Evolutionary conservation across 2,329 filamentous ascomycete species (phyloP), one percentile per base, ranked within the genome.

Genomic region (Camillea tinctor): DNA sequence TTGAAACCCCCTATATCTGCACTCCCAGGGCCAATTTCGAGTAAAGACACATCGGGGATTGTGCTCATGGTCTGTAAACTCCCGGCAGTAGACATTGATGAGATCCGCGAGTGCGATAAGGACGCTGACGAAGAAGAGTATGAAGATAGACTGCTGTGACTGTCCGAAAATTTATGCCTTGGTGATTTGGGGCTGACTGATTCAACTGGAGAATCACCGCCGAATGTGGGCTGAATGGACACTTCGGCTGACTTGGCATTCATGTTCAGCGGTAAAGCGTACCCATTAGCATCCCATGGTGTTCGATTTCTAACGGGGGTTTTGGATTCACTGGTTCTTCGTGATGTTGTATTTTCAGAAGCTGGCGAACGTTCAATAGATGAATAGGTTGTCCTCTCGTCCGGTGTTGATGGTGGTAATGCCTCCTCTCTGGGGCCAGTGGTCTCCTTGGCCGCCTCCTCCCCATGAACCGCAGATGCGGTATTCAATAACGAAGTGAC

Each of bases 261-360:
- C 56, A 76, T 62, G 13, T 76, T 73, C 50, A 78, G 69, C 4
- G 80, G 77, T 21, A 83, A 72, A 22, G 78, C 79, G 62, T 81
- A 83, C 50, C 80, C 81, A 36, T 76, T 78, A 19, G 77, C 81
- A 60, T 81, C 79, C 82, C 82, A 84, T 56, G 81, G 81, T 48
- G 74, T 82, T 58, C 81, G 77, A 61, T 69, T 77, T 55, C 74
- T 66, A 60, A 62, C 71, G 5, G 71, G 62, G 21, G 70, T 59
- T 56, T 68, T 66, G 7, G 71, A 67, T 49, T 75, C 72, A 60
- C 73, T 72, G 8, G 65, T 64, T 52, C 68, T 66, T 52, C 64
- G 64, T 50, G 64, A 63, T 51, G 60, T 26, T 54, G 66, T 64
- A 40, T 56, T 64, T 15, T 66, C 65, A 21, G 64, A 67, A 52